Percentiles rank a stretch among this genome's conserved stretches.
phyloP scores from a whole-genome alignment of 306 rosid species.

The Crotalaria pallida region DNA sequence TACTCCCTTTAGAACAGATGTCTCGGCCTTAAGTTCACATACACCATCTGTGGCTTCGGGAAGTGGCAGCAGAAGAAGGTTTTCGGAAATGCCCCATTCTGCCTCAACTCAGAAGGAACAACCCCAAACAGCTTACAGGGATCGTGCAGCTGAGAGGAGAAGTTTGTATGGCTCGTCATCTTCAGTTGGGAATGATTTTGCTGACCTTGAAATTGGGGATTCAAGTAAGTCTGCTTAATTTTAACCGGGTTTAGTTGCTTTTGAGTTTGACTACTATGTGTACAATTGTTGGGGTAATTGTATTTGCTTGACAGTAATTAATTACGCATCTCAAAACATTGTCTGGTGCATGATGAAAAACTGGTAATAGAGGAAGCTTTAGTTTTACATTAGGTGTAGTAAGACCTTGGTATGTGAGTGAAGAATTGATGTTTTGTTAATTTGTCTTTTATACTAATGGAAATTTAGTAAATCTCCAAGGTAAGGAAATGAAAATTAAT shows the following conservation, averaged over 20 bases:
- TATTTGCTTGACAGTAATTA: conserved; percentile 11
- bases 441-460: neutral
- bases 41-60: conserved; percentile 51
- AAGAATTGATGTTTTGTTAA: neutral
- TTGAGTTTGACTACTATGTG: conserved; percentile 16
- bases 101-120: conserved; percentile 66
- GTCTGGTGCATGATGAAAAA: conserved; percentile 14
- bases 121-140: conserved; percentile 72
- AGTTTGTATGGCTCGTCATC: conserved; percentile 85
- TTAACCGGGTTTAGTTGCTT: conserved; percentile 14
- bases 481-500: neutral
- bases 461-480: neutral
- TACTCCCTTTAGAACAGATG: conserved; percentile 78
- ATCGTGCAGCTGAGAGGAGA: conserved; percentile 98
- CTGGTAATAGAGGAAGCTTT: conserved; percentile 14
- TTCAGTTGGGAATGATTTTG: conserved; percentile 50
- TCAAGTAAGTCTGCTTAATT: conserved; percentile 55
- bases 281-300: conserved; percentile 1
- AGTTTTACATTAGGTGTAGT: neutral
- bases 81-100: conserved; percentile 86
- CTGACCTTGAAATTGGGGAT: conserved; percentile 60
- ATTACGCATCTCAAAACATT: neutral
- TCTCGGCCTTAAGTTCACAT: conserved; percentile 79
- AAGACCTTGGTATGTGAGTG: neutral
- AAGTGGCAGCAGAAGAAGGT: conserved; percentile 76